These are phyloP conservation scores for Magnolia sinica DNA, from an alignment of 164 flowering plant species.

Conservation along the genomic window DNA sequence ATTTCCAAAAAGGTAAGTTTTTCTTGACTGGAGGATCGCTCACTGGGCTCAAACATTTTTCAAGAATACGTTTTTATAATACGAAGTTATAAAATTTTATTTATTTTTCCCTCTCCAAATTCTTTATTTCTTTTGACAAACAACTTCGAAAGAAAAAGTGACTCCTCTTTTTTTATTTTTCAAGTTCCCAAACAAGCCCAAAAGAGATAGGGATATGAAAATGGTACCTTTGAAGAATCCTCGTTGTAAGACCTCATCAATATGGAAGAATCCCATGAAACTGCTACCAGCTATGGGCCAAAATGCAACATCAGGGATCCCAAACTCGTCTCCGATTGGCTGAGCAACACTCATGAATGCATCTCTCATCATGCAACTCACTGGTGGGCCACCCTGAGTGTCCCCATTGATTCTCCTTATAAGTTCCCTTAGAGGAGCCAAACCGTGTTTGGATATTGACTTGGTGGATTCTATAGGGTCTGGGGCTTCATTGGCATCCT, in stretches of 20 bases:
- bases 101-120: no score
- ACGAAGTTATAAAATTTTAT: no score
- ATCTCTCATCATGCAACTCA: conserved; percentile 41
- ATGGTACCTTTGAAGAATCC: conserved; percentile 44
- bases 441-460: not conserved
- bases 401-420: conserved; percentile 20
- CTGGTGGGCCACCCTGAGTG: conserved; percentile 22
- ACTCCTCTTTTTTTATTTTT: not conserved
- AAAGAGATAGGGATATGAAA: not conserved
- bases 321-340: conserved; percentile 33
- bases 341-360: conserved; percentile 42
- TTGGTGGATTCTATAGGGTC: conserved; percentile 23
- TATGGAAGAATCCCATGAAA: conserved; percentile 31
- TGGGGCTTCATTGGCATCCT: conserved; percentile 37
- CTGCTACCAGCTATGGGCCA: conserved; percentile 50
- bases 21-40: no score
- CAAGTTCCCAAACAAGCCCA: no score
- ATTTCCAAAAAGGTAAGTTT: no score
- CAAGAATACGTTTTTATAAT: no score
- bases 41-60: no score
- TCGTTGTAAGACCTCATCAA: conserved; percentile 17
- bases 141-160: not conserved
- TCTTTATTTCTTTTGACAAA: no score
- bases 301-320: conserved; percentile 32
- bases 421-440: conserved; percentile 29